Conservation (phyloP, 2,329 filamentous ascomycete species). For the Davidsoniella virescens region DNA sequence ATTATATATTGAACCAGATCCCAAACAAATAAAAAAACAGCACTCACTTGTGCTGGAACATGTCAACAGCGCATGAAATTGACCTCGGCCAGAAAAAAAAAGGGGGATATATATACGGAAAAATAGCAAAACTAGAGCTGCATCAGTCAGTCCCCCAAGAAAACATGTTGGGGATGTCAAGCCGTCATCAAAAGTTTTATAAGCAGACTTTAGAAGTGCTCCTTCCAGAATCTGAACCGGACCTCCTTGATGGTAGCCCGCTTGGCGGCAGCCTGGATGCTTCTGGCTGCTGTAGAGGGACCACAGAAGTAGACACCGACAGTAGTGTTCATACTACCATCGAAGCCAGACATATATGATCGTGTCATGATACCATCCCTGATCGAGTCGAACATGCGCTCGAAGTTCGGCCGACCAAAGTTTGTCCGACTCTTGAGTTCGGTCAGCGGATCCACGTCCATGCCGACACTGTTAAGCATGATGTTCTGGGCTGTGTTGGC, state of each 20-base stretch:
- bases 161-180: too few relatives aligned
- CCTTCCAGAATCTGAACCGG: slow-evolving; percentile 97
- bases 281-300: slow-evolving; percentile 38
- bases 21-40: too few relatives aligned
- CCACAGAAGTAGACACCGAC: slow-evolving; percentile 15
- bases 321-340: slow-evolving; percentile 52
- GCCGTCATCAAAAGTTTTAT: too few relatives aligned
- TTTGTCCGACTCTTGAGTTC: slow-evolving; percentile 69
- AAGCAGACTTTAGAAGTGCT: slow-evolving; percentile 47
- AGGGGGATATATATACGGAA: too few relatives aligned
- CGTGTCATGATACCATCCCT: slow-evolving; percentile 61
- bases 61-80: too few relatives aligned
- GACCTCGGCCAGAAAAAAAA: too few relatives aligned
- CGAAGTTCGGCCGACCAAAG: slow-evolving; percentile 78
- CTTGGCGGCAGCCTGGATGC: slow-evolving; percentile 75
- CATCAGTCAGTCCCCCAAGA: too few relatives aligned
- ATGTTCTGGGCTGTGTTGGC: slow-evolving; percentile 76
- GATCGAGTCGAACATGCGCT: slow-evolving; percentile 57
- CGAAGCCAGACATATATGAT: slow-evolving; percentile 59
- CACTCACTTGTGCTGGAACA: too few relatives aligned
- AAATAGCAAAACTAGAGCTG: too few relatives aligned
- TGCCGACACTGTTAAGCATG: slow-evolving; percentile 75
- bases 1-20: too few relatives aligned
- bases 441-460: slow-evolving; percentile 64
- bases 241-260: slow-evolving; percentile 60